Conservation (phyloP, 2,329 filamentous ascomycete species). For the Thermoascus crustaceus region DNA sequence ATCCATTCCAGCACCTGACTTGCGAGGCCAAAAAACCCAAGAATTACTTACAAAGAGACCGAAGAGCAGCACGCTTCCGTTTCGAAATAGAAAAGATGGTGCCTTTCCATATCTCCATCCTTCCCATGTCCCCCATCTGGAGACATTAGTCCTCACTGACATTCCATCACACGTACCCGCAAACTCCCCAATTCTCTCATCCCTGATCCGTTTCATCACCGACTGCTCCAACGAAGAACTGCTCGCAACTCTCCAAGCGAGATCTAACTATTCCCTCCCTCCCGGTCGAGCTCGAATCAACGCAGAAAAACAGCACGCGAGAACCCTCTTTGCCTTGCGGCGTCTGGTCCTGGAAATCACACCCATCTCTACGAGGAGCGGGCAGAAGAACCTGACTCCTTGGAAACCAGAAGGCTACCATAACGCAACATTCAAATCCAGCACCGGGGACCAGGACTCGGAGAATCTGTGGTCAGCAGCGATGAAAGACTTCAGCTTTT, state of each 20-base stretch:
- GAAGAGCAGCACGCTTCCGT: constrained; percentile 20
- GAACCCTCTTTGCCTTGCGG: constrained; percentile 47
- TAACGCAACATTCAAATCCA: constrained; percentile 43
- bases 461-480: constrained; percentile 54
- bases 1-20: constrained; percentile 14
- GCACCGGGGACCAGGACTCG: constrained; percentile 51
- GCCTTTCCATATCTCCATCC: constrained; percentile 42
- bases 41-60: constrained; percentile 32
- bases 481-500: constrained; percentile 54
- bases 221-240: constrained; percentile 49
- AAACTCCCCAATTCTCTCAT: constrained; percentile 34
- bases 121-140: constrained; percentile 46
- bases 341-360: constrained; percentile 50
- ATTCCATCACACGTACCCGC: constrained; percentile 40
- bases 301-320: constrained; percentile 42
- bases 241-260: constrained; percentile 46
- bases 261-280: constrained; percentile 51
- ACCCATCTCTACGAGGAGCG: constrained; percentile 17
- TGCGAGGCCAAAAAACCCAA: constrained; percentile 26
- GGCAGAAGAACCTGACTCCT: constrained; percentile 12
- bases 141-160: constrained; percentile 49
- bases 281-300: constrained; percentile 45
- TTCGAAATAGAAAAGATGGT: constrained; percentile 18
- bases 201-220: constrained; percentile 47
- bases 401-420: constrained; percentile 40